These are phyloP conservation scores for Cyberlindnera xishuangbannaensis DNA, from an alignment of 805 yeast species.

Conservation along the genomic window DNA sequence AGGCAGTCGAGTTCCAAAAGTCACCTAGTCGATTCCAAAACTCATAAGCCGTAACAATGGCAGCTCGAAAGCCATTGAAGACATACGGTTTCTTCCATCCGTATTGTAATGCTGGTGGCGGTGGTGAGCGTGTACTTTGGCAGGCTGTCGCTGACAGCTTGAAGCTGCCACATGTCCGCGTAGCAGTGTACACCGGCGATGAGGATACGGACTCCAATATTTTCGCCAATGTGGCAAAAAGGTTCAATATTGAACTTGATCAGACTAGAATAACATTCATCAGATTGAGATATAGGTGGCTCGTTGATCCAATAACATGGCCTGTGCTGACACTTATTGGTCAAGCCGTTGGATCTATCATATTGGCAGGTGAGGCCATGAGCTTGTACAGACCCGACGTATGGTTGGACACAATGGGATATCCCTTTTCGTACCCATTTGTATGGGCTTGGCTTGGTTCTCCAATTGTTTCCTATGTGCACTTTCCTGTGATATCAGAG, in stretches of 20 bases:
- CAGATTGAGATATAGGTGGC: constrained; percentile 46
- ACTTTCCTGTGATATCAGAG: constrained; percentile 83
- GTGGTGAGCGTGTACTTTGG: constrained; percentile 97
- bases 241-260: constrained; percentile 54
- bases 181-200: constrained; percentile 71
- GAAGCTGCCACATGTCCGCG: constrained; percentile 43
- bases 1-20: too few relatives aligned
- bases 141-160: constrained; percentile 78
- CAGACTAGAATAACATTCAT: constrained; percentile 53
- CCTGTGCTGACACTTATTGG: constrained; percentile 75
- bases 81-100: constrained; percentile 93
- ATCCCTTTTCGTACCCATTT: constrained; percentile 78
- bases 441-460: constrained; percentile 50
- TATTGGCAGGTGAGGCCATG: constrained; percentile 68
- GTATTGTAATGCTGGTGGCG: constrained; percentile 93
- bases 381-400: constrained; percentile 67
- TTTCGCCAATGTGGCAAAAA: constrained; percentile 42
- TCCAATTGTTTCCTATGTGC: constrained; percentile 87
- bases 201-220: constrained; percentile 43
- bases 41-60: too few relatives aligned
- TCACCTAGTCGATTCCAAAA: too few relatives aligned
- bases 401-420: constrained; percentile 93
- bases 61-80: too few relatives aligned
- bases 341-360: constrained; percentile 76
- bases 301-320: constrained; percentile 72